Evolutionary conservation across 768 basidiomycete genomes (phyloP), one percentile per base, ranked within the genome.

Genomic region (Sistotremastrum suecicum): DNA sequence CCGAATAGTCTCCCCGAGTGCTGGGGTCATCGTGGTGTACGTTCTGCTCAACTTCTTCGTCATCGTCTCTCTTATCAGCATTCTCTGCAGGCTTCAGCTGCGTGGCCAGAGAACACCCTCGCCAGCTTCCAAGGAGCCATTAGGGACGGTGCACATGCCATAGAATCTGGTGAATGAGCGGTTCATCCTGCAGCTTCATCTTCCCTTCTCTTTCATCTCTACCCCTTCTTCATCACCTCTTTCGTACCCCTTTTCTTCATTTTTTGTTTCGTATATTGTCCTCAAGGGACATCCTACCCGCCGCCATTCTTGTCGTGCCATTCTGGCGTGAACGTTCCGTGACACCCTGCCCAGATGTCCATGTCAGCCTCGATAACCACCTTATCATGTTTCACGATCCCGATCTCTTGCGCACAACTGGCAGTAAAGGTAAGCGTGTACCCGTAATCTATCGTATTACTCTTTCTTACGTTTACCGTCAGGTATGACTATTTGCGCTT

Each of bases 361-460:
- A 97, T 63, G 82, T 94, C 56, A 88, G 92, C 34, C 65, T 67
- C 52, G 94, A 99, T 62, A 72, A 78, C 57, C 76, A 86, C 37
- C 82, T 98, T 34, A 63, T 97, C 41, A 88, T 97, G 86, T 97
- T 94, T 66, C 94, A 99, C 63, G 94, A 97, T 62, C 85, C 89
- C 10, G 81, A 72, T 29, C 66, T 94, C 44, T 72, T 74, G 48
- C 71, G 92, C 51, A 94, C 89, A 3, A 97, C 88, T n/a, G 72
- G 83, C 58, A 79, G 75, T 37, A 69, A 64, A 65, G 83, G 83
- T 76, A 55, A 37, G 50, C 41, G 12, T 10, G 35, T n/a, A 29
- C 6, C 34, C 34, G 42, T 31, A n/a, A 29, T 8, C 5, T 5
- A 3, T 5, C 7, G 12, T 4, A 5, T 20, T 34, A 35, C 20